Percentiles rank a stretch among this genome's conserved stretches.
These are phyloP conservation scores for Casaregolazyma lundiana DNA, from an alignment of 1,139 yeast species.

Conservation along the genomic window DNA sequence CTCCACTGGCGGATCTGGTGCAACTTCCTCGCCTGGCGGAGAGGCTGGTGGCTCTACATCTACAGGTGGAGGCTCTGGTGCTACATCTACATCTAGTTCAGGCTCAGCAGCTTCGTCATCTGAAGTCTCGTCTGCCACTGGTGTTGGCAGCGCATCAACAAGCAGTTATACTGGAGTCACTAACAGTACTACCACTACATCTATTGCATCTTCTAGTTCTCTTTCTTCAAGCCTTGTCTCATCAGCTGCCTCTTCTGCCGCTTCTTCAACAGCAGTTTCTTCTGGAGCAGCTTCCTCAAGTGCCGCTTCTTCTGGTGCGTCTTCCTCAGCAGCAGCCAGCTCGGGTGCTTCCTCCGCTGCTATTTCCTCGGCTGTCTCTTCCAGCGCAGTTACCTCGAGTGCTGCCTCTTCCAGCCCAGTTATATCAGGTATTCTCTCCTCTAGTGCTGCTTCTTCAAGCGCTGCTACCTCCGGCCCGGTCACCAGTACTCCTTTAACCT, in stretches of 20 bases:
- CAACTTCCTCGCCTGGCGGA: not conserved
- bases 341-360: constrained; percentile 1
- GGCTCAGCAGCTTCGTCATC: too few relatives aligned
- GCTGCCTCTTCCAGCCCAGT: not conserved
- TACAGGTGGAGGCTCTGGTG: not conserved
- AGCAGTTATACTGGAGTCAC: too few relatives aligned
- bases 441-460: constrained; percentile 7
- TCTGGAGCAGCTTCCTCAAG: not conserved
- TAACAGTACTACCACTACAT: not conserved
- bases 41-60: not conserved
- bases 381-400: not conserved
- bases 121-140: too few relatives aligned
- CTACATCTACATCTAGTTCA: too few relatives aligned
- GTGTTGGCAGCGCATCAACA: too few relatives aligned
- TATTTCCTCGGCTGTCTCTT: not conserved
- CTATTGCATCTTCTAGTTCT: not conserved
- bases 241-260: not conserved
- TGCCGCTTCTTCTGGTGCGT: not conserved
- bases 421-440: not conserved
- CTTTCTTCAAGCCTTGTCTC: not conserved
- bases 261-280: not conserved
- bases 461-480: constrained; percentile 8
- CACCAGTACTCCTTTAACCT: not conserved
- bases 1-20: not conserved
- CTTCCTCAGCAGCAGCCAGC: not conserved